These are phyloP conservation scores for Leishmania tropica DNA, from an alignment of 208 protist species.

Conservation along the genomic window DNA sequence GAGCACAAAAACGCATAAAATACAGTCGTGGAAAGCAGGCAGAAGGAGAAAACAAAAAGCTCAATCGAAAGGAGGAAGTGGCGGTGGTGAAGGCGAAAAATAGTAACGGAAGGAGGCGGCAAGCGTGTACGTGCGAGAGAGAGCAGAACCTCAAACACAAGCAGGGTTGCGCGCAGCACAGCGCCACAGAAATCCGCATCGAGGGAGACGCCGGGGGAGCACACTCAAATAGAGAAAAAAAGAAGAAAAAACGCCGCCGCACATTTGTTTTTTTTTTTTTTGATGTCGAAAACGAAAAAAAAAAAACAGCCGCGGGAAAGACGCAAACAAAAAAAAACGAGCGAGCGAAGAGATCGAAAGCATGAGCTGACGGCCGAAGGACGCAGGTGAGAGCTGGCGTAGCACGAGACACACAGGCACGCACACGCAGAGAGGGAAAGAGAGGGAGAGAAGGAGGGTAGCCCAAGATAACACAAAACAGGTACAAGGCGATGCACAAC, in stretches of 20 bases:
- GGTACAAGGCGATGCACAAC: not conserved
- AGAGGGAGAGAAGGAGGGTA: slow-evolving; percentile 4
- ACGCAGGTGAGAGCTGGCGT: not conserved
- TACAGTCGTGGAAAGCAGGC: slow-evolving; percentile 2
- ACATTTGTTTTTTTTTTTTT: not conserved
- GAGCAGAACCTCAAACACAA: not conserved
- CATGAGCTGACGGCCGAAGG: not conserved
- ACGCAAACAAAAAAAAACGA: not conserved
- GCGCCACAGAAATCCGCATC: not conserved
- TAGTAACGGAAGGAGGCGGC: not conserved
- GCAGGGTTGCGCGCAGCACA: not conserved
- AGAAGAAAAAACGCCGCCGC: not conserved
- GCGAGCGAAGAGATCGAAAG: not conserved
- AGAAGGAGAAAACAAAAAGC: slow-evolving; percentile 5
- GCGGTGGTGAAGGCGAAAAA: not conserved
- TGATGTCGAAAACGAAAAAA: not conserved
- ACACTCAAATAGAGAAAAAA: not conserved
- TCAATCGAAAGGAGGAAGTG: not conserved
- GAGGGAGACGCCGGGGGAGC: not conserved
- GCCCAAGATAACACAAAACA: not conserved
- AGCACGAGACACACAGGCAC: not conserved
- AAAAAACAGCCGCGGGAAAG: no score
- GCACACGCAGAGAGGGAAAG: not conserved
- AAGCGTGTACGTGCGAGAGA: not conserved
- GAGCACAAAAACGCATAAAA: not conserved